phyloP scores from a whole-genome alignment of 2,329 filamentous ascomycete genomes.

The Cordyceps sp. region DNA sequence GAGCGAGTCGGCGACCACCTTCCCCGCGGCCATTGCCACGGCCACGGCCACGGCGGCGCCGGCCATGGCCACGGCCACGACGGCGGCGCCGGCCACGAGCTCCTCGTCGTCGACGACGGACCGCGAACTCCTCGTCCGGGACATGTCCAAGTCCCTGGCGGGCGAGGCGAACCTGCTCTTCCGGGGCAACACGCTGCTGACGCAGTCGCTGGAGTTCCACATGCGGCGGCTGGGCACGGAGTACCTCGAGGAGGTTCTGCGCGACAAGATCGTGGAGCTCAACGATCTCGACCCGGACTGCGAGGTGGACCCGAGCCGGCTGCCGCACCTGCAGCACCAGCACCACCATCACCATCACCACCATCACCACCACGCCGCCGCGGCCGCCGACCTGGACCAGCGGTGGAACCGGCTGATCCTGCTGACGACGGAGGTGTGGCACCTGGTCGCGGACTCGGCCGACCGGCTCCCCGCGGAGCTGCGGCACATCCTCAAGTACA shows the following conservation, averaged over 20 bases:
- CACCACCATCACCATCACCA: not conserved
- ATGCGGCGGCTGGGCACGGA: constrained; percentile 91
- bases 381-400: constrained; percentile 53
- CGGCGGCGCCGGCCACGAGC: not conserved
- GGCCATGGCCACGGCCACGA: not conserved
- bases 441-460: constrained; percentile 61
- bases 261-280: constrained; percentile 76
- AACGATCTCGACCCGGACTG: constrained; percentile 83
- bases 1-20: constrained; percentile 25
- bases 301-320: constrained; percentile 81
- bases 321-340: constrained; percentile 17
- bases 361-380: constrained; percentile 11
- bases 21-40: not conserved
- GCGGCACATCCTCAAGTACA: constrained; percentile 74
- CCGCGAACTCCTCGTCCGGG: constrained; percentile 54
- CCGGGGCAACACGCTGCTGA: constrained; percentile 83
- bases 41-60: not conserved
- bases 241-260: constrained; percentile 74
- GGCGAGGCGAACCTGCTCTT: constrained; percentile 91
- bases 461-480: constrained; percentile 64
- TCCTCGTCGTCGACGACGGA: constrained; percentile 28
- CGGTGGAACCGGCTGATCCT: constrained; percentile 69
- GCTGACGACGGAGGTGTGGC: constrained; percentile 73
- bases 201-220: constrained; percentile 83
- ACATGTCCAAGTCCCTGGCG: constrained; percentile 63